Conservation (phyloP, 208 protist genomes). For the Crithidia fasciculata region DNA sequence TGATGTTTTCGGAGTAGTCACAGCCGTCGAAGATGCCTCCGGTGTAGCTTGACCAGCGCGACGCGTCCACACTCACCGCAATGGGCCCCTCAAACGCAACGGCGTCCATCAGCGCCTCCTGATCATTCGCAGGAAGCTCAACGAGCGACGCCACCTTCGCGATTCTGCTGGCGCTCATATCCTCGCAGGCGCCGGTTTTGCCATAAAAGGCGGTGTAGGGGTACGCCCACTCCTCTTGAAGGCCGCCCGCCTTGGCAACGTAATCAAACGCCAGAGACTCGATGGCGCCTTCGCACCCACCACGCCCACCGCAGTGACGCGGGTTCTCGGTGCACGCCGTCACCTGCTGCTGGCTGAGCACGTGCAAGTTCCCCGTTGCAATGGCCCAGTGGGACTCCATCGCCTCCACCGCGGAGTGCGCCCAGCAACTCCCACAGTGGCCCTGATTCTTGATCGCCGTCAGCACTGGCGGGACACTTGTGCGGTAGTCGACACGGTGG, state of each 20-base stretch:
- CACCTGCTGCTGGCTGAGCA: constrained; percentile 92
- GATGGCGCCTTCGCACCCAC: constrained; percentile 84
- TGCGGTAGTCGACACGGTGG: constrained; percentile 53
- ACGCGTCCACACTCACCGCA: constrained; percentile 80
- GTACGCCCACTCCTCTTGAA: constrained; percentile 74
- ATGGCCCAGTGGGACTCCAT: constrained; percentile 86
- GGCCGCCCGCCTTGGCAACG: constrained; percentile 51
- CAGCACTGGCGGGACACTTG: constrained; percentile 43
- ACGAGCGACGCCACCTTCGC: constrained; percentile 62
- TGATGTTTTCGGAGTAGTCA: constrained; percentile 63
- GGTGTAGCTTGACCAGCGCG: constrained; percentile 67
- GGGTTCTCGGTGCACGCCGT: constrained; percentile 89
- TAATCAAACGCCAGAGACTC: constrained; percentile 82
- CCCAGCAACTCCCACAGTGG: constrained; percentile 83
- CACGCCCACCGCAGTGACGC: constrained; percentile 56
- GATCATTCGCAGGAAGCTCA: constrained; percentile 66
- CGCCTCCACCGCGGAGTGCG: constrained; percentile 56
- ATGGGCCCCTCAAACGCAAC: constrained; percentile 75
- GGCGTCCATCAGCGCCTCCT: constrained; percentile 61
- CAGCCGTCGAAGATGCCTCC: constrained; percentile 81
- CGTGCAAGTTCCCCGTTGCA: constrained; percentile 55
- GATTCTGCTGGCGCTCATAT: constrained; percentile 19
- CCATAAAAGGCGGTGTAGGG: constrained; percentile 78
- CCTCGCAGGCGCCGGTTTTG: constrained; percentile 51
- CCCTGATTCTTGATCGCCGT: constrained; percentile 83